Base-by-base conservation (phyloP, 345 rosid genomes). In the Ceriops tagal region DNA sequence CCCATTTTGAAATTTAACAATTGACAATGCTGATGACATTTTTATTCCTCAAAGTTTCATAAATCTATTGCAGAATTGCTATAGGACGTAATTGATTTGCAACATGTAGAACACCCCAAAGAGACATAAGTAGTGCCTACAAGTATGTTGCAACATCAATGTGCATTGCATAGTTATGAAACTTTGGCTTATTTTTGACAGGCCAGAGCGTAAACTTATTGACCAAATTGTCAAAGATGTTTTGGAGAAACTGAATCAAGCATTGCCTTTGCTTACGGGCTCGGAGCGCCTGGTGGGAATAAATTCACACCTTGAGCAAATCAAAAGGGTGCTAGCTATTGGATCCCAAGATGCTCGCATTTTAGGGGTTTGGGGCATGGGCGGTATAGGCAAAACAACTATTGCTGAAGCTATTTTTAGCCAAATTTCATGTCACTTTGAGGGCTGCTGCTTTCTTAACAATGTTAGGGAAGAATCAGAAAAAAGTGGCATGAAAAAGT, bases 351-450 rank as follows among this genome's bases (percentile, higher is more conserved):
- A 6, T 13, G 52, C 61, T 59, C 58, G 15, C 18, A 19, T 51
- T 8, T 13, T 69, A 26, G 73, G 73, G 18, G 49, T 69, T 31
- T 69, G 65, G 53, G 73, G 66, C 27, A 69, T 69, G 73, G 73
- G 73, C 6, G 73, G 73, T 3, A 69, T 69, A 8, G 73, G 73
- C 6, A 69, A 69, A 61, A 69, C 73, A 69, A 32, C 65, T 3
- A 11, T 69, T 15, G 73, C 73, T 6, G 46, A 61, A 32, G 59
- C 28, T 10, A 32, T 69, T 13, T 59, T 43, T 53, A 18, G 22
- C 37, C 8, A 47, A 3, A n/a, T 69, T 20, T 32, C 35, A 0
- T 0, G 21, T 21, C 13, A 69, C 15, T 69, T 60, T 22, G 58
- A 69, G 5, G 32, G 60, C 8, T 31, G 28, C n/a, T 69, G 73